phyloP scores from a whole-genome alignment of 2,329 filamentous ascomycete genomes.

The Sporothrix variecibatus region DNA sequence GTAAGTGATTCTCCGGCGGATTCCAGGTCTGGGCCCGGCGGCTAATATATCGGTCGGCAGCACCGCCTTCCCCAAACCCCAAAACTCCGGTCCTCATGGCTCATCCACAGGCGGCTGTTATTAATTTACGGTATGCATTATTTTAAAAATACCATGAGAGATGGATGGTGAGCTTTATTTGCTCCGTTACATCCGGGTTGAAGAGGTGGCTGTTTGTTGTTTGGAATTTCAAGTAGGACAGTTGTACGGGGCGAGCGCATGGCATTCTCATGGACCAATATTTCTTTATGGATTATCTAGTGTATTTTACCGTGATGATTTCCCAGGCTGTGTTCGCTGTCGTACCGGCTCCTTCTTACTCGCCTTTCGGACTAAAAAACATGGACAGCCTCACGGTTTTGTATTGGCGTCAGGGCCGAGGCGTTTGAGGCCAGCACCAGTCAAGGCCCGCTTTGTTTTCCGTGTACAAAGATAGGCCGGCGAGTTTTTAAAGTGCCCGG shows the following conservation, averaged over 20 bases:
- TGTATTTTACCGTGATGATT: background rate
- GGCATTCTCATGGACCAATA: too few relatives aligned
- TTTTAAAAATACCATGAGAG: too few relatives aligned
- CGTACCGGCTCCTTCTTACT: background rate
- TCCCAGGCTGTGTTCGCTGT: background rate
- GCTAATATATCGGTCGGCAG: background rate
- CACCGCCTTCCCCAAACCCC: background rate
- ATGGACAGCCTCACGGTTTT: background rate
- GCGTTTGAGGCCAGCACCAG: background rate
- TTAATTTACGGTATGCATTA: background rate
- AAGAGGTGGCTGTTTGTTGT: background rate
- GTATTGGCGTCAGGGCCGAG: background rate
- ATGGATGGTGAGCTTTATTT: background rate
- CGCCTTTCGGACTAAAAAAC: background rate
- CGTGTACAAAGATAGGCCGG: background rate
- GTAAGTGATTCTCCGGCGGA: background rate
- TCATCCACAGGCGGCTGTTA: constrained; percentile 1
- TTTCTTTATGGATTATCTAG: background rate
- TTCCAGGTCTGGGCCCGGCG: background rate
- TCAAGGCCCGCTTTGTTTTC: background rate
- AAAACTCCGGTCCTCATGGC: background rate
- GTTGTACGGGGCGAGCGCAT: background rate
- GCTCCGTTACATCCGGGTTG: background rate
- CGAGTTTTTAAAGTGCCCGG: background rate
- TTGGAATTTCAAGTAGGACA: background rate